These are phyloP conservation scores for Pterocarpus macrocarpus DNA, from an alignment of 306 rosid species.

Conservation along the genomic window DNA sequence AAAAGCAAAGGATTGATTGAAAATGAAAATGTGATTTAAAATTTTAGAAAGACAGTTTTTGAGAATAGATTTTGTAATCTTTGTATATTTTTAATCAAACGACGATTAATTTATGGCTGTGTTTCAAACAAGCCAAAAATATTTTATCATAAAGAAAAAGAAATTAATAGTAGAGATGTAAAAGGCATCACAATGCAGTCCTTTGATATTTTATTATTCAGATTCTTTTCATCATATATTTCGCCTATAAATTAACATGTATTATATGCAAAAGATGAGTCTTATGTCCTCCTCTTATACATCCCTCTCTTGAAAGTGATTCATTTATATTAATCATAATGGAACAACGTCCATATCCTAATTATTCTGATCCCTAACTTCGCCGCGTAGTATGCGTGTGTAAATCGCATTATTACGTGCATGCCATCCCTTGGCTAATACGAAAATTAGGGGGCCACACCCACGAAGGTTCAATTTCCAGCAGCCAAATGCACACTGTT, in stretches of 20 bases:
- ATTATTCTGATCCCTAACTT: slow-evolving; percentile 34
- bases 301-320: slow-evolving; percentile 30
- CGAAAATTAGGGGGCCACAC: slow-evolving; percentile 16
- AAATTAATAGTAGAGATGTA: too few relatives aligned
- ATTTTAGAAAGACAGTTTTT: too few relatives aligned
- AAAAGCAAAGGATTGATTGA: too few relatives aligned
- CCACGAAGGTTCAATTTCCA: not conserved
- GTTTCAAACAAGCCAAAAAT: too few relatives aligned
- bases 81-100: too few relatives aligned
- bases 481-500: not conserved
- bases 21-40: too few relatives aligned
- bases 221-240: not conserved
- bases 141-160: too few relatives aligned
- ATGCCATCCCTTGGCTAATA: slow-evolving; percentile 18
- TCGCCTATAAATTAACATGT: not conserved
- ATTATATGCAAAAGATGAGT: slow-evolving; percentile 23
- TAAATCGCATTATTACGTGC: slow-evolving; percentile 10
- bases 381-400: slow-evolving; percentile 50
- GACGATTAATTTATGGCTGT: too few relatives aligned
- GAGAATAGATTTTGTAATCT: too few relatives aligned
- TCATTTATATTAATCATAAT: not conserved
- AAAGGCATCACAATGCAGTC: not conserved
- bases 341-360: not conserved
- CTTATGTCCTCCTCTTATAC: not conserved
- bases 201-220: not conserved